Evolutionary conservation across 108 stramenopile genomes (phyloP).

Genomic region (Schizochytrium sp.): DNA sequence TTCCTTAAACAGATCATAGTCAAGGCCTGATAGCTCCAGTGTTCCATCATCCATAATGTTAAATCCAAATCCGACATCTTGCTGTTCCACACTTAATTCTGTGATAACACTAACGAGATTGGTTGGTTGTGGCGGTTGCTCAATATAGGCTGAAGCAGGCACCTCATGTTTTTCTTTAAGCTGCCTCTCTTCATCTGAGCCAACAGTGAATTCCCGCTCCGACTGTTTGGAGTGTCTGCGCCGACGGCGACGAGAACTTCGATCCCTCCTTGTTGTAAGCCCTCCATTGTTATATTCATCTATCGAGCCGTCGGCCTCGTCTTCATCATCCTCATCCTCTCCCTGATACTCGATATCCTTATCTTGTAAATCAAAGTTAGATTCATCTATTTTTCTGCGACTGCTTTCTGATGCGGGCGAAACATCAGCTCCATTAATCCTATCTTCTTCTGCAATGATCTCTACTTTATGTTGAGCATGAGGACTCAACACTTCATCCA

Average conservation of each 20-base stretch:
- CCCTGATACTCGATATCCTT: conserved; percentile 10
- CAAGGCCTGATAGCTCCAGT: conserved; percentile 5
- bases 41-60: neutral
- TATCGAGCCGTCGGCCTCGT: neutral
- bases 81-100: neutral
- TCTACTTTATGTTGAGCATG: too few relatives aligned
- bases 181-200: too few relatives aligned
- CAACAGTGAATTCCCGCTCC: too few relatives aligned
- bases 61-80: conserved; percentile 31
- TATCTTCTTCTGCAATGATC: too few relatives aligned
- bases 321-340: conserved; percentile 14
- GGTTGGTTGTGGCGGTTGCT: neutral
- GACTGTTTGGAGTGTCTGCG: too few relatives aligned
- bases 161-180: neutral
- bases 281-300: neutral
- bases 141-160: neutral
- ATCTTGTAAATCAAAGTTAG: neutral
- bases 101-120: conserved; percentile 25
- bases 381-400: neutral
- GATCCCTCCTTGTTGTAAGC: neutral
- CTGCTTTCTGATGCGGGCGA: neutral
- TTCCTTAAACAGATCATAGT: conserved; percentile 1
- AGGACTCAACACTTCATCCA: too few relatives aligned
- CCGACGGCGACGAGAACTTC: too few relatives aligned
- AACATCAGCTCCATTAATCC: too few relatives aligned